These are phyloP conservation scores for Berberis vulgaris DNA, from an alignment of 164 flowering plant species.

Conservation along the genomic window DNA sequence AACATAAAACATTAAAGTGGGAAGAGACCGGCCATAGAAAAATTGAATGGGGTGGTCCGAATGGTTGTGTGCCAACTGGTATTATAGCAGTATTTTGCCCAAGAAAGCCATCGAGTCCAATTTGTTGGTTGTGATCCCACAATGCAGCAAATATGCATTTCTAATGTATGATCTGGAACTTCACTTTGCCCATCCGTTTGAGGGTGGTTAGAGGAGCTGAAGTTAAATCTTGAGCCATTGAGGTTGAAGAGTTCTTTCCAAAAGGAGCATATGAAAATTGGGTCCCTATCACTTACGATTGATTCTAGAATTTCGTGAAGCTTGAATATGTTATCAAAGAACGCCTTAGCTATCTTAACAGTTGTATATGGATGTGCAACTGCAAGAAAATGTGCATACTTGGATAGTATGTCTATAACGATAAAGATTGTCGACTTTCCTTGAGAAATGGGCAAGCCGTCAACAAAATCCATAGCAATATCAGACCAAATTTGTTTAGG, in stretches of 20 bases:
- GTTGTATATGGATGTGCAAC: slow-evolving; percentile 5
- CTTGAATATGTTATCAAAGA: slow-evolving; percentile 4
- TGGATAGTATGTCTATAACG: background rate
- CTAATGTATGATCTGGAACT: too few species aligned
- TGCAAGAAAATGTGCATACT: slow-evolving; percentile 1
- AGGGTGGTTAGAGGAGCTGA: too few species aligned
- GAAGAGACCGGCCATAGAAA: background rate
- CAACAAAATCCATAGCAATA: too few species aligned
- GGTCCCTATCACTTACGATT: background rate
- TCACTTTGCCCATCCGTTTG: too few species aligned
- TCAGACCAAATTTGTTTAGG: background rate
- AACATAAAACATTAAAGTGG: background rate
- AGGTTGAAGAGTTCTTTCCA: background rate
- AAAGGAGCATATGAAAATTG: background rate
- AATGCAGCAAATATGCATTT: too few species aligned
- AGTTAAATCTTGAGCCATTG: background rate
- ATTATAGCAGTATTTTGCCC: too few species aligned
- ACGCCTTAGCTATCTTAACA: background rate
- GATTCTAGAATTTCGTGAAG: slow-evolving; percentile 3
- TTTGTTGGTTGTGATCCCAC: too few species aligned
- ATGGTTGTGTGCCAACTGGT: background rate
- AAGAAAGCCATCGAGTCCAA: too few species aligned
- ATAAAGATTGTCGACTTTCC: too few species aligned
- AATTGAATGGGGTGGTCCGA: slow-evolving; percentile 4
- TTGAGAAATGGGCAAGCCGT: too few species aligned